These are phyloP conservation scores for Helicocarpus griseus DNA, from an alignment of 2,329 filamentous ascomycete genomes.

Conservation along the genomic window DNA sequence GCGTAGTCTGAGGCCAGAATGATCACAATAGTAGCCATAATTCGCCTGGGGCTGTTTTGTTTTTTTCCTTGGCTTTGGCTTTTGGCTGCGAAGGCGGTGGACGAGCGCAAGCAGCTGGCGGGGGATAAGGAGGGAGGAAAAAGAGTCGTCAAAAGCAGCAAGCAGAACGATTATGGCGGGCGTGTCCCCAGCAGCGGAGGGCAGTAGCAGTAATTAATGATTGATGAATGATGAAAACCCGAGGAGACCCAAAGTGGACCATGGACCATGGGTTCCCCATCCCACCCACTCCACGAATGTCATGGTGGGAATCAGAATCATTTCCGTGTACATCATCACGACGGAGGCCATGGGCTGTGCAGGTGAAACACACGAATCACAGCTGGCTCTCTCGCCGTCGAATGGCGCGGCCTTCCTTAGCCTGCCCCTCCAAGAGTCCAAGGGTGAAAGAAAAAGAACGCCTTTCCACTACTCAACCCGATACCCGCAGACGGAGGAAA, in stretches of 20 bases:
- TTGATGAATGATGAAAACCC: too few species aligned
- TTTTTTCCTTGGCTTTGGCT: not conserved
- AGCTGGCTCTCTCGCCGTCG: not conserved
- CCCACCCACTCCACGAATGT: not conserved
- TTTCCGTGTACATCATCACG: not conserved
- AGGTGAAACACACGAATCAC: constrained; percentile 1
- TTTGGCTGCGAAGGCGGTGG: not conserved
- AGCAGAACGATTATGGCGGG: too few species aligned
- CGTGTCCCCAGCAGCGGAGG: too few species aligned
- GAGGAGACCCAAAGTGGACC: too few species aligned
- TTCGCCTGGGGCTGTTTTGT: not conserved
- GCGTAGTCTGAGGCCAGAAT: too few species aligned
- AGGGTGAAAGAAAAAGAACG: not conserved
- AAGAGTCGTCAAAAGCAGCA: too few species aligned
- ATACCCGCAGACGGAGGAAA: too few species aligned
- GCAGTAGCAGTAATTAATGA: too few species aligned
- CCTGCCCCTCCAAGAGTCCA: not conserved
- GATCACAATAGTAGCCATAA: too few species aligned
- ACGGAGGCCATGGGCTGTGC: not conserved
- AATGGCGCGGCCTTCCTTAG: not conserved
- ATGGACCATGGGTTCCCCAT: not conserved
- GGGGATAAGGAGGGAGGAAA: too few species aligned
- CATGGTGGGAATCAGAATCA: not conserved
- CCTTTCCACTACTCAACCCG: not conserved
- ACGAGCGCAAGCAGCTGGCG: too few species aligned